Base-by-base conservation (phyloP, 1,284 basidiomycete species). In the Trametes pubescens region DNA sequence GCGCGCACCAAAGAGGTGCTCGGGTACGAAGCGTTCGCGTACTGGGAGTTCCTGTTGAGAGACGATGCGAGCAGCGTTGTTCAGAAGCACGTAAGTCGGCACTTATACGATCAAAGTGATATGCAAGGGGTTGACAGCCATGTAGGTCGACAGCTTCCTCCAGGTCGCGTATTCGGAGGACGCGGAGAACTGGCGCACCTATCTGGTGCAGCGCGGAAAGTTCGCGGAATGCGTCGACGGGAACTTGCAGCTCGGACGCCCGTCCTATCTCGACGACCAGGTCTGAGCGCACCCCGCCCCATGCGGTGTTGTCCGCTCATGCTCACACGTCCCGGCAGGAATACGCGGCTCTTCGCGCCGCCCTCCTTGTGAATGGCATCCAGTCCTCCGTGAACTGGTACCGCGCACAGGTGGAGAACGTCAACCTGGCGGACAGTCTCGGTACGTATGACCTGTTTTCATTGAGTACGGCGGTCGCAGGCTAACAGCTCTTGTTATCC, bases 41-140 rank as follows among this genome's bases (percentile, higher is more conserved):
- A 84, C 65, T 80, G 77, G 79, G 62, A 65, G 13, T 81, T 80
- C 69, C 76, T 80, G 58, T 61, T 72, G 18, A 57, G 69, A 21
- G 71, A 76, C 2, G 76, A 74, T 10, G 72, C 77, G 0, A 71
- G 70, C 24, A 70, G 78, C 43, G 71, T 18, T 16, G 18, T 43
- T n/a, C 40, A 74, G 55, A 64, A 77, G 22, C 69, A 81, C 64
- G 77, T 82, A 46, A 49, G 66, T 55, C 16, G 34, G 29, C 5
- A 8, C 14, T 4, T 51, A 11, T 22, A 21, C 11, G 37, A 8
- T 47, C n/a, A 7, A 47, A 4, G 9, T 9, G 26, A 14, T 1
- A 24, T 26, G 29, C 18, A n/a, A n/a, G 8, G 7, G 29, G n/a
- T 2, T 9, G 4, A 18, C 40, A 7, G 18, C 9, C 4, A 6